Conservation (phyloP, 805 yeast genomes). For the Spathaspora girioi region DNA sequence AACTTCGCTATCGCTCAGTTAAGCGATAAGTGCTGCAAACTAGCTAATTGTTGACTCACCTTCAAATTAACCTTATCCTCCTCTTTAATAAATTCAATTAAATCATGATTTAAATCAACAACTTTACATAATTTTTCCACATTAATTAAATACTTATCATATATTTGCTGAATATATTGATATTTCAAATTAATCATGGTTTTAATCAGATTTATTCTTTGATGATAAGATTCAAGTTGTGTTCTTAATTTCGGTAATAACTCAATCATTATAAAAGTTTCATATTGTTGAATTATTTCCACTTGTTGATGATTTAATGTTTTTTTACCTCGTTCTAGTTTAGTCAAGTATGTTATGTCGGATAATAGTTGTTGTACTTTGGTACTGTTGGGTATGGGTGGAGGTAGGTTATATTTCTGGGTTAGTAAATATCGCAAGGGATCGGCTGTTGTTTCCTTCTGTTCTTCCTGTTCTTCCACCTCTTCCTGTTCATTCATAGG, state of each 20-base stretch:
- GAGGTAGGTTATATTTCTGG: slow-evolving; percentile 24
- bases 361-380: slow-evolving; percentile 19
- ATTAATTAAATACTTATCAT: slow-evolving; percentile 7
- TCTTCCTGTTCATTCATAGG: not conserved
- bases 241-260: slow-evolving; percentile 26
- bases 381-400: not conserved
- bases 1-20: not conserved
- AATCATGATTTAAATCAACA: slow-evolving; percentile 2
- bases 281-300: slow-evolving; percentile 24
- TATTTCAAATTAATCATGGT: slow-evolving; percentile 8
- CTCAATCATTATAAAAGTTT: slow-evolving; percentile 20
- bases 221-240: slow-evolving; percentile 9
- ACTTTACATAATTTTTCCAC: slow-evolving; percentile 4
- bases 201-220: slow-evolving; percentile 1
- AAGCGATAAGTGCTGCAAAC: not conserved
- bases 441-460: slow-evolving; percentile 5
- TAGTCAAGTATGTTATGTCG: slow-evolving; percentile 25
- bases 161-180: slow-evolving; percentile 5
- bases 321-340: slow-evolving; percentile 15
- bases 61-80: slow-evolving; percentile 2
- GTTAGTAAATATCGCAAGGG: slow-evolving; percentile 16
- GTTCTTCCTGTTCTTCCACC: not conserved
- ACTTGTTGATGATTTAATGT: slow-evolving; percentile 21
- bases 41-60: slow-evolving; percentile 4
- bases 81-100: not conserved